Evolutionary conservation across 2,329 filamentous ascomycete species (phyloP).

Genomic region (Coleophoma crateriformis): DNA sequence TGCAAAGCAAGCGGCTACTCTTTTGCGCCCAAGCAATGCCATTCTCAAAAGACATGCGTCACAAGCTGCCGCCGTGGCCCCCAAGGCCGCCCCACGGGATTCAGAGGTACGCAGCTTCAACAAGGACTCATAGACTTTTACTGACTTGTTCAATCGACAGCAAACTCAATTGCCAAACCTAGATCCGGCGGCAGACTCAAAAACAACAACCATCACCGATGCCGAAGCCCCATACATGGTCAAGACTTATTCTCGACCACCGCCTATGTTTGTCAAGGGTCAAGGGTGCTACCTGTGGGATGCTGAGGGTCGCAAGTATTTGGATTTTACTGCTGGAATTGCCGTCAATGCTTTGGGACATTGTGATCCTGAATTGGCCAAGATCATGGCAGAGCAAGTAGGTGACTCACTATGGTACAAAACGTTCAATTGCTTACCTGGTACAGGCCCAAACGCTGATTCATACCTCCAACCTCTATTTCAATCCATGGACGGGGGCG

Average conservation of each 20-base stretch:
- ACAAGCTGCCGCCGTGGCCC: constrained; percentile 27
- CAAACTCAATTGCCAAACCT: constrained; percentile 52
- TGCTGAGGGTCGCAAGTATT: constrained; percentile 78
- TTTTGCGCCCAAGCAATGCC: constrained; percentile 18
- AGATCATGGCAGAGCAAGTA: constrained; percentile 74
- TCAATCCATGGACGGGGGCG: constrained; percentile 91
- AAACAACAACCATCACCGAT: constrained; percentile 68
- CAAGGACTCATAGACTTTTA: constrained; percentile 21
- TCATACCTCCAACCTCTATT: constrained; percentile 93
- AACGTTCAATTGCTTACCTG: background rate
- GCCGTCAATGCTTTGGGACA: constrained; percentile 92
- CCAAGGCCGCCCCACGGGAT: constrained; percentile 28
- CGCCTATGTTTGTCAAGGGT: constrained; percentile 84
- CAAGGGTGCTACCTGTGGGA: constrained; percentile 88
- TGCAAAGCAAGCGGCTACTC: constrained; percentile 20
- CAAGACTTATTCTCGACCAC: constrained; percentile 85
- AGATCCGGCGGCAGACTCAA: constrained; percentile 68
- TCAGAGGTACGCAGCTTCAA: constrained; percentile 24
- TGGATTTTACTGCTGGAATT: constrained; percentile 94
- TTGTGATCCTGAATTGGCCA: constrained; percentile 72
- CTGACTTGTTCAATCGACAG: constrained; percentile 9
- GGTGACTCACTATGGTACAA: constrained; percentile 6
- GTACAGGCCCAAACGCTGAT: constrained; percentile 67
- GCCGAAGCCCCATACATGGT: constrained; percentile 87
- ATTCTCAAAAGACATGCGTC: constrained; percentile 22